phyloP scores from a whole-genome alignment of 345 rosid genomes.

The Microthlaspi erraticum region DNA sequence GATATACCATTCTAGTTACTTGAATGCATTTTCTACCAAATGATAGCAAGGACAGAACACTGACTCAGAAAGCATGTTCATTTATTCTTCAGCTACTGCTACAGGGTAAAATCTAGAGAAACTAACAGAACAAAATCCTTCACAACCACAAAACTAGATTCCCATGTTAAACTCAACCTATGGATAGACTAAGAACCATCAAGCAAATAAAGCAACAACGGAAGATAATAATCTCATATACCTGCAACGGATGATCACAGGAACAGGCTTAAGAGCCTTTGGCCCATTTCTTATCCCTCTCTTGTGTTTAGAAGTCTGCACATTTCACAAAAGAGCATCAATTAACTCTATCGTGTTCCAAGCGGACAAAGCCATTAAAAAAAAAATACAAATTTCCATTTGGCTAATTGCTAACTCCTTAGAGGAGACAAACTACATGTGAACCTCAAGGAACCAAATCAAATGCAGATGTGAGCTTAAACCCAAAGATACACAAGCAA shows the following conservation, averaged over 20 bases:
- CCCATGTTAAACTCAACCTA: not conserved
- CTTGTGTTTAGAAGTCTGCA: slow-evolving; percentile 74
- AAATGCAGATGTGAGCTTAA: slow-evolving; percentile 2
- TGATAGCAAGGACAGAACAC: not conserved
- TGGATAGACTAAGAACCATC: not conserved
- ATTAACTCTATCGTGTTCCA: slow-evolving; percentile 4
- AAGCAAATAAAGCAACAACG: slow-evolving; percentile 18
- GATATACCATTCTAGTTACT: slow-evolving; percentile 9
- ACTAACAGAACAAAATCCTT: not conserved
- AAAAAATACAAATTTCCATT: not conserved
- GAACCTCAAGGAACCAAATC: slow-evolving; percentile 1
- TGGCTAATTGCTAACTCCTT: not conserved
- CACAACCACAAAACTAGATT: not conserved
- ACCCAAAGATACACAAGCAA: slow-evolving; percentile 2
- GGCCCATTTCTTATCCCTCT: slow-evolving; percentile 72
- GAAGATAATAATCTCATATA: slow-evolving; percentile 43
- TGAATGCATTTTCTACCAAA: slow-evolving; percentile 11
- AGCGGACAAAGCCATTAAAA: not conserved
- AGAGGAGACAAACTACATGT: slow-evolving; percentile 2
- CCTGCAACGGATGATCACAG: slow-evolving; percentile 91
- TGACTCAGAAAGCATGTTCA: slow-evolving; percentile 1
- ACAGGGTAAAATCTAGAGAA: slow-evolving; percentile 1
- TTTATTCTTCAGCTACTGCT: not conserved
- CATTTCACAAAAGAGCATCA: slow-evolving; percentile 11
- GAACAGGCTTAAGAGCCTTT: slow-evolving; percentile 86